A percentile compares a stretch with the other conserved stretches of the same genome.
phyloP scores from a whole-genome alignment of 2,329 filamentous ascomycete genomes.

The Fusarium udum region DNA sequence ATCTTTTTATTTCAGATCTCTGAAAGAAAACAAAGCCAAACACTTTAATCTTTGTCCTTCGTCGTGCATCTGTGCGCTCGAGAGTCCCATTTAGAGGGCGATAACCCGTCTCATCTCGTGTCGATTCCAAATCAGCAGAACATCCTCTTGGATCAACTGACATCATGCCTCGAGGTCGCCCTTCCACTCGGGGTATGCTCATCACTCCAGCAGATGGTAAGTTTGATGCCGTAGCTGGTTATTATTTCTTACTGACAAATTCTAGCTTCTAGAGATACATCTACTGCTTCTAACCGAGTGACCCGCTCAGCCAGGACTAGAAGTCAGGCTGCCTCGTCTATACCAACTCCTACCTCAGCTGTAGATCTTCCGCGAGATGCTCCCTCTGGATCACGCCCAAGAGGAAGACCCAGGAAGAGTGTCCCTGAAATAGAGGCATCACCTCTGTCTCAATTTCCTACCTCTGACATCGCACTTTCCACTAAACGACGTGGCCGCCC shows the following conservation, averaged over 20 bases:
- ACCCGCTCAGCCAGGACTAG: slow-evolving; percentile 42
- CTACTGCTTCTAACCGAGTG: slow-evolving; percentile 32
- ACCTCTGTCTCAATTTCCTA: neutral
- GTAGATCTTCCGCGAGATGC: neutral
- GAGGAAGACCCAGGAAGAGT: slow-evolving; percentile 42
- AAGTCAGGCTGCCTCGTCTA: slow-evolving; percentile 17
- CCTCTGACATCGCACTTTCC: neutral
- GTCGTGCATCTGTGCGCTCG: neutral
- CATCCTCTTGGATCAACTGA: neutral
- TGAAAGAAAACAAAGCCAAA: neutral
- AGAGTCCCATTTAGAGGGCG: neutral
- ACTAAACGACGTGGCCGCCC: slow-evolving; percentile 30
- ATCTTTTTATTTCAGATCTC: neutral
- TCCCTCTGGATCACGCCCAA: slow-evolving; percentile 7
- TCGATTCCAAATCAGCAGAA: neutral
- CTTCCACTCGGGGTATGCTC: slow-evolving; percentile 32
- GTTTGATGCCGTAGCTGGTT: neutral
- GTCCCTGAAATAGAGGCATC: slow-evolving; percentile 7
- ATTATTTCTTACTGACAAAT: slow-evolving; percentile 5
- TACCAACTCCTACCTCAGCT: neutral
- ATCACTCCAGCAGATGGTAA: slow-evolving; percentile 33
- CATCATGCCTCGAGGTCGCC: slow-evolving; percentile 47
- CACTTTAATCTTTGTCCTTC: neutral
- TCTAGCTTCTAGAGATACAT: slow-evolving; percentile 31
- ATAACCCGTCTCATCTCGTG: neutral